phyloP scores from a whole-genome alignment of 78 protist genomes.

The Mantamonas sphyraenae region DNA sequence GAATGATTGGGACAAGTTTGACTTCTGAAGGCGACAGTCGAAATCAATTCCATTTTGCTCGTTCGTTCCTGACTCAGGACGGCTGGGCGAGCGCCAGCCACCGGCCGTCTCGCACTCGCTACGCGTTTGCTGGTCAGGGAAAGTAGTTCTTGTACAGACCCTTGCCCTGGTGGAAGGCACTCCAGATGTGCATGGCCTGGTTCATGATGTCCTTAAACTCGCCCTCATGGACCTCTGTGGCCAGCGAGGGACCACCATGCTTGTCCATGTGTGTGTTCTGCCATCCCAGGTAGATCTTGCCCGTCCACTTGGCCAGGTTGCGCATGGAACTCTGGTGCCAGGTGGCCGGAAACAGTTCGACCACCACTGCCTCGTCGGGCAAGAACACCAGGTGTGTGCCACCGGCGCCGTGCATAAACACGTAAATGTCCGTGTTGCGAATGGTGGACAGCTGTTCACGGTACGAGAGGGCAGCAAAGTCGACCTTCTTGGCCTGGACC shows the following conservation, averaged over 20 bases:
- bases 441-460: neutral
- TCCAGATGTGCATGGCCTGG: too few species aligned
- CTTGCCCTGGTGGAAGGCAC: too few species aligned
- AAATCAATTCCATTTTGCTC: too few species aligned
- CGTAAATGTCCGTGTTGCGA: neutral
- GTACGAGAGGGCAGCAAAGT: neutral
- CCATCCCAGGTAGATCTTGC: slow-evolving; percentile 6
- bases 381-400: slow-evolving; percentile 5
- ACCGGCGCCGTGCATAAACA: slow-evolving; percentile 16
- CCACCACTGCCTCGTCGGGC: slow-evolving; percentile 15
- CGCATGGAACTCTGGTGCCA: neutral
- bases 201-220: too few species aligned
- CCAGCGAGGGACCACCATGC: too few species aligned
- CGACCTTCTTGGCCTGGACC: neutral
- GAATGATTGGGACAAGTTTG: neutral
- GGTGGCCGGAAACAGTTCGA: slow-evolving; percentile 6
- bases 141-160: too few species aligned
- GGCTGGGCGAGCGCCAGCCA: too few species aligned
- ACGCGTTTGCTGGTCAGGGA: too few species aligned
- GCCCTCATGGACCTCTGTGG: too few species aligned
- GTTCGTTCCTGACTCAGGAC: too few species aligned
- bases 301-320: slow-evolving; percentile 1
- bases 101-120: too few species aligned
- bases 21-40: too few species aligned
- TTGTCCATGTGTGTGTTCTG: slow-evolving; percentile 6